Evolutionary conservation across 208 protist species (phyloP).

Genomic region (Crithidia sp.): DNA sequence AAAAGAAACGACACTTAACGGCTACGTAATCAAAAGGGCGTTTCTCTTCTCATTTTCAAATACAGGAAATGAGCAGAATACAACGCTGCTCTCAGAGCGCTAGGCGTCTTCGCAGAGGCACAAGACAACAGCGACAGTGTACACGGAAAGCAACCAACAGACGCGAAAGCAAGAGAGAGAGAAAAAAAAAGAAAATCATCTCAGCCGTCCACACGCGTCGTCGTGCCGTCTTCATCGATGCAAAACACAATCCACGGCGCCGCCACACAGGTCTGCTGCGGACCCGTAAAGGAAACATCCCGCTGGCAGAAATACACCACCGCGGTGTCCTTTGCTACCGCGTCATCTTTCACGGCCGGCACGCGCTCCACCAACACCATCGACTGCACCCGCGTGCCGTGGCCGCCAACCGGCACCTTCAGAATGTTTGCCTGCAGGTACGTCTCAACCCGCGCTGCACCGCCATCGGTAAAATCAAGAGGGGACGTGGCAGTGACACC

Average conservation of each 20-base stretch:
- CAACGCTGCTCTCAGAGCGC: no score
- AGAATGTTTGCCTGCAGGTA: constrained; percentile 56
- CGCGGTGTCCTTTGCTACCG: neutral
- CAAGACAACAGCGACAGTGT: neutral
- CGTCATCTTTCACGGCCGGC: neutral
- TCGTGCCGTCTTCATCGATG: constrained; percentile 18
- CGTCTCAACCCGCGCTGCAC: constrained; percentile 26
- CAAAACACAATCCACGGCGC: constrained; percentile 18
- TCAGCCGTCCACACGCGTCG: neutral
- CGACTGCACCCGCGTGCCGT: constrained; percentile 62
- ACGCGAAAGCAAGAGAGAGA: neutral
- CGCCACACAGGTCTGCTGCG: constrained; percentile 24
- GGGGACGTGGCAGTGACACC: neutral
- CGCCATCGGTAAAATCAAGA: constrained; percentile 18
- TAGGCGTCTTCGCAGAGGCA: neutral
- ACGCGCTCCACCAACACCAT: constrained; percentile 56
- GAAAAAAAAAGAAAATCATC: neutral
- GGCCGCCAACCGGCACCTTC: constrained; percentile 11
- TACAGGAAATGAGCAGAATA: no score
- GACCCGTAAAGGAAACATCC: constrained; percentile 12
- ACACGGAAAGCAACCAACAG: neutral
- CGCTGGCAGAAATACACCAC: constrained; percentile 58
- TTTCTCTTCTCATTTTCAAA: no score
- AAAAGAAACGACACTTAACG: no score
- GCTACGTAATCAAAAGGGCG: no score